These are phyloP conservation scores for Pseudogymnoascus sp. DNA, from an alignment of 2,329 filamentous ascomycete genomes.

Conservation along the genomic window DNA sequence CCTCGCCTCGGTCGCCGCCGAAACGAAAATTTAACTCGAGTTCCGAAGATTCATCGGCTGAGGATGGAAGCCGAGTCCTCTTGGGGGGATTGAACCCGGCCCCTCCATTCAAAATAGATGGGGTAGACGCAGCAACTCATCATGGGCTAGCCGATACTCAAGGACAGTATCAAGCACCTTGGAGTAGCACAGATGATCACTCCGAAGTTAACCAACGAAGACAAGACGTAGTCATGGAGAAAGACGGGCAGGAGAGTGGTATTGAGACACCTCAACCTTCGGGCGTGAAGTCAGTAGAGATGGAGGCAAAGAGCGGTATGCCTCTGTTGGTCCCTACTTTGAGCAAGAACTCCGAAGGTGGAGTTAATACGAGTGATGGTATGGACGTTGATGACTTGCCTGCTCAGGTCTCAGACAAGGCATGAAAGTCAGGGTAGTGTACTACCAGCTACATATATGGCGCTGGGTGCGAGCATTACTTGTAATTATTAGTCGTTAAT, in stretches of 20 bases:
- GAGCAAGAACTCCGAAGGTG: not conserved
- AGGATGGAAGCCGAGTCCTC: not conserved
- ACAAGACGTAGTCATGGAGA: not conserved
- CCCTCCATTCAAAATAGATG: not conserved
- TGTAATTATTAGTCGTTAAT: constrained; percentile 7
- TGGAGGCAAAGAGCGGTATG: constrained; percentile 1
- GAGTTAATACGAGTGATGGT: not conserved
- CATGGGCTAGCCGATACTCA: not conserved
- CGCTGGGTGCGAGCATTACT: not conserved
- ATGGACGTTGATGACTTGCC: not conserved
- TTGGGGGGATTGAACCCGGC: not conserved
- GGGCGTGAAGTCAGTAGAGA: not conserved
- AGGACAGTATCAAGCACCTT: not conserved
- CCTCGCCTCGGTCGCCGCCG: not conserved
- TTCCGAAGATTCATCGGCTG: not conserved
- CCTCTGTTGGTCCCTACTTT: not conserved
- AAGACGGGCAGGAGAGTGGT: not conserved
- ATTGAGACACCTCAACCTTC: not conserved
- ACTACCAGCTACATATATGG: not conserved
- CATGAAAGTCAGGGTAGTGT: not conserved
- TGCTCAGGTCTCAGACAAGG: not conserved
- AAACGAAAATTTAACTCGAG: constrained; percentile 6
- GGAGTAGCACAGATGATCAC: not conserved
- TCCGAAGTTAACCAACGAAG: not conserved
- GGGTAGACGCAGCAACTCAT: not conserved